phyloP scores from a whole-genome alignment of 2,329 filamentous ascomycete species.

The Furcasterigmium furcatum region DNA sequence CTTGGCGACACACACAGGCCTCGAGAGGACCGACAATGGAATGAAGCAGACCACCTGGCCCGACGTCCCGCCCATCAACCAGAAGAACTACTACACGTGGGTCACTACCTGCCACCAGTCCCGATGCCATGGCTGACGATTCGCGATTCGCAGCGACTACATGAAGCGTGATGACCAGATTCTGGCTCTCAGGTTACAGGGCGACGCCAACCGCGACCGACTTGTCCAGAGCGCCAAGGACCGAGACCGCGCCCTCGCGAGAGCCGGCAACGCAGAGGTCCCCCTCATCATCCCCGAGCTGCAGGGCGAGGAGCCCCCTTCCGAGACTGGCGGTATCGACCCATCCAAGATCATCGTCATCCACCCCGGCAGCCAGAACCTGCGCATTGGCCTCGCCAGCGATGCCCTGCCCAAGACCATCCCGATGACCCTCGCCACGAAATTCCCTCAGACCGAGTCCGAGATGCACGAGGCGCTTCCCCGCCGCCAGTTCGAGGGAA shows the following conservation, averaged over 20 bases:
- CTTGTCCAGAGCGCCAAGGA: conserved; percentile 87
- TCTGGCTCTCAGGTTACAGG: conserved; percentile 81
- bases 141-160: conserved; percentile 66
- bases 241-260: conserved; percentile 78
- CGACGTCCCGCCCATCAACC: conserved; percentile 89
- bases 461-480: conserved; percentile 81
- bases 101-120: conserved; percentile 16
- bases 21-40: conserved; percentile 96
- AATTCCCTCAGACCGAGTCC: conserved; percentile 74
- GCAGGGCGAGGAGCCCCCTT: conserved; percentile 53
- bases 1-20: conserved; percentile 56
- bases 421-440: conserved; percentile 86
- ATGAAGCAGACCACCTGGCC: conserved; percentile 96
- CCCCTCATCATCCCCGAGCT: conserved; percentile 59
- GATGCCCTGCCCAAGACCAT: conserved; percentile 93
- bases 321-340: conserved; percentile 55
- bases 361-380: conserved; percentile 91
- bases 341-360: conserved; percentile 93
- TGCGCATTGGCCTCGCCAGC: conserved; percentile 91
- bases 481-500: conserved; percentile 61
- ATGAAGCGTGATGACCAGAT: conserved; percentile 98
- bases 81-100: conserved; percentile 99
- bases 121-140: conserved; percentile 15
- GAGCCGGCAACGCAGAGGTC: conserved; percentile 65
- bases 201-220: conserved; percentile 79